phyloP scores from a whole-genome alignment of 352 stramenopile species.

The Phytophthora meadii region DNA sequence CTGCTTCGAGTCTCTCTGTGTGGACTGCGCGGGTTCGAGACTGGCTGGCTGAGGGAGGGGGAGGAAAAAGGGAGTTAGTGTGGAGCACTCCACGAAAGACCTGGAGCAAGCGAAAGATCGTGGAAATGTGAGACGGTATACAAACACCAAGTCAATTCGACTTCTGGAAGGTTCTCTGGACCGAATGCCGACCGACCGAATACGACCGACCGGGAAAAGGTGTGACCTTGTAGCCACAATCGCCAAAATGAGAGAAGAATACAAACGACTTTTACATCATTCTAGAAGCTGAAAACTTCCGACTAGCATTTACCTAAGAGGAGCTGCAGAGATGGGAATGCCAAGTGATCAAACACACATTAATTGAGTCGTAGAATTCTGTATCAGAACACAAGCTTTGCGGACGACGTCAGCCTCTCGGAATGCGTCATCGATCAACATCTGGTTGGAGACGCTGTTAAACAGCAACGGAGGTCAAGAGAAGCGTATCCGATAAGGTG shows the following conservation, averaged over 20 bases:
- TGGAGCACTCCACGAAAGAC: conserved; percentile 9
- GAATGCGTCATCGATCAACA: conserved; percentile 2
- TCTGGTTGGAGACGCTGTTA: neutral
- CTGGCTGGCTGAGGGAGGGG: conserved; percentile 33
- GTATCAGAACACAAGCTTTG: too few relatives aligned
- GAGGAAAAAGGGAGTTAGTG: conserved; percentile 32
- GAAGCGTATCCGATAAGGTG: neutral
- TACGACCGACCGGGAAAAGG: conserved; percentile 24
- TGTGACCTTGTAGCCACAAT: conserved; percentile 15
- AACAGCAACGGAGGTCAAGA: neutral
- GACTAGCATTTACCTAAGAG: neutral
- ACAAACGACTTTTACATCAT: conserved; percentile 1
- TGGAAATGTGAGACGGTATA: conserved; percentile 21
- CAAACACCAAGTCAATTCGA: conserved; percentile 30
- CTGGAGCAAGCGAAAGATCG: conserved; percentile 37
- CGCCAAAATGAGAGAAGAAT: neutral
- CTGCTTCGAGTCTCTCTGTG: conserved; percentile 23
- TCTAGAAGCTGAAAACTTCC: conserved; percentile 21
- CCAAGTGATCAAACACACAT: neutral
- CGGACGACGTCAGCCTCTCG: neutral
- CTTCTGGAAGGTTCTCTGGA: conserved; percentile 40
- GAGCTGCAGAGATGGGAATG: conserved; percentile 3
- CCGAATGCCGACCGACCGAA: conserved; percentile 17
- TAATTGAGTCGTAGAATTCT: neutral
- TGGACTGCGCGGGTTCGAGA: conserved; percentile 41